These are phyloP conservation scores for Groenewaldozyma tartarivorans DNA, from an alignment of 805 yeast genomes.

Conservation along the genomic window DNA sequence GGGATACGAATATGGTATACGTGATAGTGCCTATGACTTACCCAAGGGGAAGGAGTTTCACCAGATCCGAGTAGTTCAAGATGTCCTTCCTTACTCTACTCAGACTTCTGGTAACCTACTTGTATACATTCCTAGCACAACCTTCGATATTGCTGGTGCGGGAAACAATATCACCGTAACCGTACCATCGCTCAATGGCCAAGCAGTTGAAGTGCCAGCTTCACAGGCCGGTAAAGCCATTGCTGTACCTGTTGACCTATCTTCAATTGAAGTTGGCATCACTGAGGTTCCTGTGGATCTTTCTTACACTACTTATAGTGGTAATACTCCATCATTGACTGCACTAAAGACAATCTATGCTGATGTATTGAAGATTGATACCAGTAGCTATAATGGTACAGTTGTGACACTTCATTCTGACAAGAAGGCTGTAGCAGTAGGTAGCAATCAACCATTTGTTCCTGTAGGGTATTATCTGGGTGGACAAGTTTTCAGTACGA, in stretches of 20 bases:
- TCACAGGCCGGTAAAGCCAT: constrained; percentile 7
- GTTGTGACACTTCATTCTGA: constrained; percentile 5
- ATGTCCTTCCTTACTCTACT: too few species aligned
- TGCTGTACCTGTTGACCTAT: constrained; percentile 7
- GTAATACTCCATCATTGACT: constrained; percentile 1
- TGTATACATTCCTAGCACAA: too few species aligned
- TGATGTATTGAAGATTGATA: constrained; percentile 6
- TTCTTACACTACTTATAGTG: constrained; percentile 3
- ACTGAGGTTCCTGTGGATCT: constrained; percentile 5
- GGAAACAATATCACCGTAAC: constrained; percentile 7
- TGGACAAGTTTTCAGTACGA: too few species aligned
- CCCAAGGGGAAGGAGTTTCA: too few species aligned
- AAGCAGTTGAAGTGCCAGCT: constrained; percentile 1
- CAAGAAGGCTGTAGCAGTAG: too few species aligned
- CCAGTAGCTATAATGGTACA: constrained; percentile 3
- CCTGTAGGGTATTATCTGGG: too few species aligned
- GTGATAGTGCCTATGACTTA: too few species aligned
- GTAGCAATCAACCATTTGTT: too few species aligned
- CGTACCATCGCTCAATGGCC: constrained; percentile 7
- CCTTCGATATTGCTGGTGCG: too few species aligned
- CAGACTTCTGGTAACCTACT: too few species aligned
- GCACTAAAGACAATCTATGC: constrained; percentile 7
- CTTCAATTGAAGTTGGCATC: constrained; percentile 3
- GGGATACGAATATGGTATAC: too few species aligned
- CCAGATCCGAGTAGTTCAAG: too few species aligned